Percentiles rank a stretch among this genome's conserved stretches.
These are phyloP conservation scores for Trichosporon sp. DNA, from an alignment of 1,284 basidiomycete species.

Conservation along the genomic window DNA sequence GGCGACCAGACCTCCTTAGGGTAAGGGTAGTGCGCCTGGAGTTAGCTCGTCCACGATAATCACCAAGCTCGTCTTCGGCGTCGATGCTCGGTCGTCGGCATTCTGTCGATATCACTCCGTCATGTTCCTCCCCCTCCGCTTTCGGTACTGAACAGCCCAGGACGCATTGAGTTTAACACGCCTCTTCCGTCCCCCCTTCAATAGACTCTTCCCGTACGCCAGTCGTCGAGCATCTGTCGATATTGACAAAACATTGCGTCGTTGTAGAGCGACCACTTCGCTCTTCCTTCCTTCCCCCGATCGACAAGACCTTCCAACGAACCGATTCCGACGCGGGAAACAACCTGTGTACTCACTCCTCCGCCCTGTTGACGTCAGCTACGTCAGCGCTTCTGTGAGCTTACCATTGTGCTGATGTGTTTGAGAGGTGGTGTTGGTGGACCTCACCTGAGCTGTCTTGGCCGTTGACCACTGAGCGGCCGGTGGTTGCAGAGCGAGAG, in stretches of 20 bases:
- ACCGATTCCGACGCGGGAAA: neutral
- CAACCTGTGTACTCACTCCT: slow-evolving; percentile 28
- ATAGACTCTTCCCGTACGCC: too few relatives aligned
- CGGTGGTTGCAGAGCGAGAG: neutral
- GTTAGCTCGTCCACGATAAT: slow-evolving; percentile 22
- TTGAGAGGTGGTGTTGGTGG: slow-evolving; percentile 10
- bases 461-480: slow-evolving; percentile 9
- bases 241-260: too few relatives aligned
- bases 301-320: neutral
- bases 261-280: too few relatives aligned
- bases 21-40: slow-evolving; percentile 60
- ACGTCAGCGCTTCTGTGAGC: neutral
- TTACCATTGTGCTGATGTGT: slow-evolving; percentile 23
- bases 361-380: slow-evolving; percentile 29
- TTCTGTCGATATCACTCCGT: neutral
- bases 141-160: too few relatives aligned
- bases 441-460: neutral
- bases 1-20: slow-evolving; percentile 64
- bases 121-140: too few relatives aligned
- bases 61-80: neutral
- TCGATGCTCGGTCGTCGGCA: neutral
- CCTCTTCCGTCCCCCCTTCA: too few relatives aligned
- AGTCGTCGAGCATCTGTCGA: too few relatives aligned
- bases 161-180: too few relatives aligned
- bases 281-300: neutral